Percentiles rank a stretch among this genome's conserved stretches.
These are phyloP conservation scores for Carex pumila DNA, from an alignment of 176 grass and related monocot genomes.

Conservation along the genomic window DNA sequence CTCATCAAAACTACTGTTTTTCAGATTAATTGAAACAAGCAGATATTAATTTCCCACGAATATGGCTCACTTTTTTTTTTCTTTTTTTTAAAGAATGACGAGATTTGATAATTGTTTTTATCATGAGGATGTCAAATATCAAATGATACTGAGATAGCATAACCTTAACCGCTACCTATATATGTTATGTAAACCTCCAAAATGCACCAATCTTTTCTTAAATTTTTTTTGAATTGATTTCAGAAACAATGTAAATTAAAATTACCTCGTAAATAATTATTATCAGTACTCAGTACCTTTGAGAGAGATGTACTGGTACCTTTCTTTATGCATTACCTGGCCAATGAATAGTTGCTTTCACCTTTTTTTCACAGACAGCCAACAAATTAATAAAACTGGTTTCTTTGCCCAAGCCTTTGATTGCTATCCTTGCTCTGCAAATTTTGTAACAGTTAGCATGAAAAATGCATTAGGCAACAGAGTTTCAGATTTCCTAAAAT, in stretches of 20 bases:
- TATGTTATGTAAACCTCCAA: not conserved
- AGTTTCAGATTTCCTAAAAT: not conserved
- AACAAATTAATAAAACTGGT: not conserved
- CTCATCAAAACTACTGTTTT: not conserved
- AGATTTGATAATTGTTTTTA: not conserved
- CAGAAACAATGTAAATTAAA: not conserved
- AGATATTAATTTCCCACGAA: not conserved
- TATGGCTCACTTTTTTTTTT: too few relatives aligned
- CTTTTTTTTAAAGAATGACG: too few relatives aligned
- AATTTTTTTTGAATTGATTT: not conserved
- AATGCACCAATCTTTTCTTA: not conserved
- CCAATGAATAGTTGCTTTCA: constrained; percentile 13
- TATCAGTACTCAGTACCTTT: not conserved
- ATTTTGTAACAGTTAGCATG: constrained; percentile 1
- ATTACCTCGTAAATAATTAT: not conserved
- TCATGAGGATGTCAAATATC: not conserved
- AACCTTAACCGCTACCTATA: too few relatives aligned
- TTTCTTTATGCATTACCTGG: not conserved
- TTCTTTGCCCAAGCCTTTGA: not conserved
- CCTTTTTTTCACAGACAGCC: constrained; percentile 3
- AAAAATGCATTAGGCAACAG: constrained; percentile 3
- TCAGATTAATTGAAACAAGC: not conserved
- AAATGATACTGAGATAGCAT: too few relatives aligned
- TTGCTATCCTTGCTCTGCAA: not conserved
- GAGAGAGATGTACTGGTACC: not conserved